Evolutionary conservation across 306 rosid genomes (phyloP).

Genomic region (Begonia fuchsioides): DNA sequence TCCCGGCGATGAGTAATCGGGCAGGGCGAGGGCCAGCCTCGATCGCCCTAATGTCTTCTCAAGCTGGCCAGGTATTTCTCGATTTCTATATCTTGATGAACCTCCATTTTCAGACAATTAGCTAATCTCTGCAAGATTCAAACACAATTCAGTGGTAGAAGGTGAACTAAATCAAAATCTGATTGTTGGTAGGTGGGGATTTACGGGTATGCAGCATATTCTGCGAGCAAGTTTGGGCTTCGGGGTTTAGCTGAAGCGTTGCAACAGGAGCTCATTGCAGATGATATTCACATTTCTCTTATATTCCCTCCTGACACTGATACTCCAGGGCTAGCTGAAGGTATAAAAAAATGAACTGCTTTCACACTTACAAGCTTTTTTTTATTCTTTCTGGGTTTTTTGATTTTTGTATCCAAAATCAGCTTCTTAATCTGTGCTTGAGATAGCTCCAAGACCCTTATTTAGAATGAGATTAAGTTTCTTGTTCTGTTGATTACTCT

Average conservation of each 20-base stretch:
- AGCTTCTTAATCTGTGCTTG: too few species aligned
- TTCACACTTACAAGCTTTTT: too few species aligned
- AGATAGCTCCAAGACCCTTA: too few species aligned
- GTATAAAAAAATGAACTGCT: conserved; percentile 15
- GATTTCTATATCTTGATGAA: background rate
- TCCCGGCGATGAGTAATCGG: conserved; percentile 53
- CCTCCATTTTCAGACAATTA: background rate
- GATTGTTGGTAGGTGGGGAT: conserved; percentile 51
- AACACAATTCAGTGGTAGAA: background rate
- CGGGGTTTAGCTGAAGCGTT: conserved; percentile 81
- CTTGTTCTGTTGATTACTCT: too few species aligned
- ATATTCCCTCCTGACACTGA: conserved; percentile 88
- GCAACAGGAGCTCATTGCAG: conserved; percentile 77
- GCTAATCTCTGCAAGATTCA: too few species aligned
- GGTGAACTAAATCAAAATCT: background rate
- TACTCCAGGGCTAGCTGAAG: conserved; percentile 73
- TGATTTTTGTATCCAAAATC: too few species aligned
- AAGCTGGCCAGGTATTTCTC: conserved; percentile 75
- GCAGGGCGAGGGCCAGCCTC: conserved; percentile 44
- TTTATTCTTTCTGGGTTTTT: too few species aligned
- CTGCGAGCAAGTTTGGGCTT: conserved; percentile 82
- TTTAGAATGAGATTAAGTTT: too few species aligned
- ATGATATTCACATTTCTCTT: conserved; percentile 65
- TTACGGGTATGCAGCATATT: conserved; percentile 80
- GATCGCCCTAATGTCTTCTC: conserved; percentile 73